Evolutionary conservation across 176 grass and related monocot species (phyloP).

Genomic region (Aegilops longissima): DNA sequence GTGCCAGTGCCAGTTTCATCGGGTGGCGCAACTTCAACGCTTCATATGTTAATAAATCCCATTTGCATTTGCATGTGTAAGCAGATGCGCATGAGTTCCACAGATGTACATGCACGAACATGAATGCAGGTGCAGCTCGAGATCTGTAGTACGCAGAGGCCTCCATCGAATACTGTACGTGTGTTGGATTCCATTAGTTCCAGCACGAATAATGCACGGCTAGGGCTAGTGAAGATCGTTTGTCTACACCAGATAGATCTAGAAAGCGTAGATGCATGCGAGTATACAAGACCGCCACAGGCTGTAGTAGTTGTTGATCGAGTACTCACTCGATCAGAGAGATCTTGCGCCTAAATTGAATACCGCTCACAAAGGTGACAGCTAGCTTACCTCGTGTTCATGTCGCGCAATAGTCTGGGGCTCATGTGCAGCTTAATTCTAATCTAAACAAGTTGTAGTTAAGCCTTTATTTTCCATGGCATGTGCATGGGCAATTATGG

Average conservation of each 20-base stretch:
- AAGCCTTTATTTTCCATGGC: background rate
- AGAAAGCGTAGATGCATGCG: background rate
- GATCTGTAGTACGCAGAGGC: background rate
- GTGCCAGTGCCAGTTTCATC: slow-evolving; percentile 24
- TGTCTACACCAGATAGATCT: slow-evolving; percentile 2
- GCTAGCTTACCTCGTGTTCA: slow-evolving; percentile 10
- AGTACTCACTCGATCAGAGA: background rate
- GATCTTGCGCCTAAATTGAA: background rate
- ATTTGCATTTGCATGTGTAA: background rate
- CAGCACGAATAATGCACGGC: background rate
- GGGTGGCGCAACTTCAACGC: background rate
- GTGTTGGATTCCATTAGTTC: background rate
- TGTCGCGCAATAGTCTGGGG: slow-evolving; percentile 8
- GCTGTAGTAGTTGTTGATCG: background rate
- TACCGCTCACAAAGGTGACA: background rate
- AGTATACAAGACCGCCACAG: background rate
- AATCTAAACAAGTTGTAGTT: background rate
- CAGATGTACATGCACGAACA: background rate
- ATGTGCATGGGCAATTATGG: slow-evolving; percentile 21
- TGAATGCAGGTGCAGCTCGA: background rate
- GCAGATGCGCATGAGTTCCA: background rate
- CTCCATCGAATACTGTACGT: background rate
- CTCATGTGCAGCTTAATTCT: background rate
- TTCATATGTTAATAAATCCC: background rate
- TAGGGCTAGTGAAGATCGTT: background rate